Base-by-base conservation (phyloP, 345 rosid species). In the Excoecaria cochinchinensis region DNA sequence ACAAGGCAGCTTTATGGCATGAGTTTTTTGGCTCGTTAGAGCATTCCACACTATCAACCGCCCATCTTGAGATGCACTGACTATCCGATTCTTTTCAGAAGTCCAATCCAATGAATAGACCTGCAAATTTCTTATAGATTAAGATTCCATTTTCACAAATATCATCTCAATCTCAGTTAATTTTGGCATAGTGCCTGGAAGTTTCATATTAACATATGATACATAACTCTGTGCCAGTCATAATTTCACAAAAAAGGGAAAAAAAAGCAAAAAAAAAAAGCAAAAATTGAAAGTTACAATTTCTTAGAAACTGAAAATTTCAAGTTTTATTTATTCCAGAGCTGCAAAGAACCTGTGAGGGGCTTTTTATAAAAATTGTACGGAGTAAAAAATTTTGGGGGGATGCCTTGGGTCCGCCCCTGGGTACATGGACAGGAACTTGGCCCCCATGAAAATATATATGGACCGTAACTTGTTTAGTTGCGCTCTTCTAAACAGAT, bases 41-140 rank as follows among this genome's bases (percentile, higher is more conserved):
- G 97, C 97, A 76, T 95, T 95, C 99, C 99, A 93, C 73, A 95
- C 97, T 6, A 95, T 93, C 69, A 95, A 80, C 67, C 97, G 79
- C 51, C 99, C 98, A 72, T 93, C 99, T 82, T 93, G 97, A 19
- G 99, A 93, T 52, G 97, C 99, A 81, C 99, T 93, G 8, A 95
- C 98, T 31, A 95, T 89, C 40, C 97, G 81, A 78, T 95, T 93
- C 85, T 80, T 87, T 80, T 93, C 98, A 3, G 88, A 79, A 3
- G 97, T 90, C 99, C 99, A 95, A 75, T 91, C 97, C 79, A 93
- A 78, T 6, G 98, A 91, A 83, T 95, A 89, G 12, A 95, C 94
- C 99, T 95, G 85, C 70, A 76, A 60, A 56, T 70, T 69, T 44
- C 76, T 46, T 12, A 69, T 8, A 74, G 36, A 21, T 73, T 56